A percentile compares a stretch with the other conserved stretches of the same genome.
These are phyloP conservation scores for Colletotrichum sp. DNA, from an alignment of 2,329 filamentous ascomycete genomes.

Conservation along the genomic window DNA sequence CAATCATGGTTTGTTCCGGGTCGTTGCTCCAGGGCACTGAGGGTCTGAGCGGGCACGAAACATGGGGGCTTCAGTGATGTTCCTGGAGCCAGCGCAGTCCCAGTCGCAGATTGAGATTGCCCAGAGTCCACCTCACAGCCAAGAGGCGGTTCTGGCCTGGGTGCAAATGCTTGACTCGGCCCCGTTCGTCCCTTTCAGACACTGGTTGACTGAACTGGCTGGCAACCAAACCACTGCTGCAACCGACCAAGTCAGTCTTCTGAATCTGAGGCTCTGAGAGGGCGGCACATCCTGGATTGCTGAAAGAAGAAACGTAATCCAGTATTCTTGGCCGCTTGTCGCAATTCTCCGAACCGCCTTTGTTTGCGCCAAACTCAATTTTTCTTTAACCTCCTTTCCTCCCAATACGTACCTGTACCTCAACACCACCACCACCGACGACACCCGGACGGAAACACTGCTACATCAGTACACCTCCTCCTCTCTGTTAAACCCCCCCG, in stretches of 20 bases:
- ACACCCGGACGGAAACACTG: background rate
- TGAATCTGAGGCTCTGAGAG: background rate
- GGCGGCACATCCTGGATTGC: background rate
- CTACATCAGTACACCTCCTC: background rate
- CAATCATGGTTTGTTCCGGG: conserved; percentile 20
- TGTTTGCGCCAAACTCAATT: conserved; percentile 2
- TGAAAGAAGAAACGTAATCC: background rate
- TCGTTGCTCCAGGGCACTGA: background rate
- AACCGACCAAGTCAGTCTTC: background rate
- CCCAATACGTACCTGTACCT: background rate
- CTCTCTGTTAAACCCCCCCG: background rate
- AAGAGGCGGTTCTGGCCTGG: background rate
- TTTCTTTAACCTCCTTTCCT: background rate
- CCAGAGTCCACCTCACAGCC: background rate
- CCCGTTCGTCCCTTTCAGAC: background rate
- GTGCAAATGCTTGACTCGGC: background rate
- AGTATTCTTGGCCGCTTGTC: background rate
- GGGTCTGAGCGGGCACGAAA: conserved; percentile 16
- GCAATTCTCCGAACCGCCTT: background rate
- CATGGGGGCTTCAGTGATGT: background rate
- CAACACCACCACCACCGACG: background rate
- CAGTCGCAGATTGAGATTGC: background rate
- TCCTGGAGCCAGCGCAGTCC: background rate
- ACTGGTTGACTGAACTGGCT: background rate
- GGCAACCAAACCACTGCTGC: background rate